Evolutionary conservation across 495 filamentous ascomycete species (phyloP).

Genomic region (Aspergillus heteromorphus): DNA sequence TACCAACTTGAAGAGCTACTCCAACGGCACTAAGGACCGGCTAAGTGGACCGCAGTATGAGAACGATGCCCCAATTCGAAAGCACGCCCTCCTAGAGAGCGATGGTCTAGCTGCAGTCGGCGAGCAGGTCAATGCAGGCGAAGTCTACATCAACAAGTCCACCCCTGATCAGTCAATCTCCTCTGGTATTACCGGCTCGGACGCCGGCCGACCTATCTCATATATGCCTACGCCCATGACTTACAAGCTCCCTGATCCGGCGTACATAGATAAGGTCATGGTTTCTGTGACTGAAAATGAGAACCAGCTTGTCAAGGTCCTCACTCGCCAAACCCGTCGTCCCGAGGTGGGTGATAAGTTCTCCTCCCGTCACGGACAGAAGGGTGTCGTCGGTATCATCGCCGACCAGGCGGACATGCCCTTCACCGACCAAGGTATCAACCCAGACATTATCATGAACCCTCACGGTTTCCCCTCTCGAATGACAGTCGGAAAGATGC

Average conservation of each 20-base stretch:
- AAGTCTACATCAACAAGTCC: conserved; percentile 85
- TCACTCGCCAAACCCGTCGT: conserved; percentile 85
- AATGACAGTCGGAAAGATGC: conserved; percentile 98
- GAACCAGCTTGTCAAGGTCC: conserved; percentile 77
- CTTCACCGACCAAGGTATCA: conserved; percentile 84
- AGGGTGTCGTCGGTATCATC: conserved; percentile 96
- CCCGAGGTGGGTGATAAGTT: conserved; percentile 98
- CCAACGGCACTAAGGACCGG: conserved; percentile 71
- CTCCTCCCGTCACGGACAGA: conserved; percentile 95
- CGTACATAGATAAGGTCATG: conserved; percentile 92
- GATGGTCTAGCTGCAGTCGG: conserved; percentile 87
- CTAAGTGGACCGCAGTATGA: conserved; percentile 57
- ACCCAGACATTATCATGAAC: conserved; percentile 99
- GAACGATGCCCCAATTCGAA: conserved; percentile 59
- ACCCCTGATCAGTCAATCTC: conserved; percentile 67
- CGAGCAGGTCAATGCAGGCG: conserved; percentile 61
- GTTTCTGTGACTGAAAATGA: conserved; percentile 79
- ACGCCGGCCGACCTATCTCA: conserved; percentile 51
- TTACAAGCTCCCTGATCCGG: conserved; percentile 78
- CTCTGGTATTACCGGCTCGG: conserved; percentile 55
- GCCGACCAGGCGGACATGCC: conserved; percentile 95
- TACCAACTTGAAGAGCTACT: conserved; percentile 70
- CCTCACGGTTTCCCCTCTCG: conserved; percentile 98
- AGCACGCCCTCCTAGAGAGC: conserved; percentile 65
- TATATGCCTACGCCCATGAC: conserved; percentile 65